Conservation (phyloP, 768 basidiomycete genomes). For the Lactarius akahatsu region DNA sequence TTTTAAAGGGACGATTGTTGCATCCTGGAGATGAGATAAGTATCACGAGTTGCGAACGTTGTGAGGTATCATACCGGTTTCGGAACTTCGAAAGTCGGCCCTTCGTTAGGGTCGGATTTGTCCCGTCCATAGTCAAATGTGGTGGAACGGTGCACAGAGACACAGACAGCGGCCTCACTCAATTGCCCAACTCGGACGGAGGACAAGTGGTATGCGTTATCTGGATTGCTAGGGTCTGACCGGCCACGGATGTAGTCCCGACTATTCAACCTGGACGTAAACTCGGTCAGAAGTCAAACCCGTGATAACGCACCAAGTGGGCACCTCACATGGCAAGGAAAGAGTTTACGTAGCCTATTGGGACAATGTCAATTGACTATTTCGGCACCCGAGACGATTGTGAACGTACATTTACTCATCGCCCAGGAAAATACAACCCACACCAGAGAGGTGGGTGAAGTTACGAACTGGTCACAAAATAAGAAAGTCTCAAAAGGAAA, state of each 20-base stretch:
- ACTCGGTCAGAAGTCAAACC: background rate
- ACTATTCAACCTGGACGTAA: constrained; percentile 16
- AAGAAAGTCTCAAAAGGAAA: background rate
- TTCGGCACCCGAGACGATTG: background rate
- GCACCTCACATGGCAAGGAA: constrained; percentile 48
- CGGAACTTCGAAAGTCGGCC: background rate
- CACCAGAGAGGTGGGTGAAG: constrained; percentile 47
- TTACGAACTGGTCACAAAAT: constrained; percentile 22
- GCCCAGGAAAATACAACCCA: constrained; percentile 54
- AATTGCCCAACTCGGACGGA: background rate
- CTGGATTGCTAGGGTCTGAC: background rate
- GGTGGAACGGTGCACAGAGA: background rate
- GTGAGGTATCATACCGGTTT: constrained; percentile 1
- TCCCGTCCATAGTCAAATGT: background rate
- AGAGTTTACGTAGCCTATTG: constrained; percentile 51
- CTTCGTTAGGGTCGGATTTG: background rate
- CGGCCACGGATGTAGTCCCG: constrained; percentile 5
- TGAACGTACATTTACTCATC: constrained; percentile 48
- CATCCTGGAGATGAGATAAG: background rate
- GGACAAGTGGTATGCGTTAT: background rate
- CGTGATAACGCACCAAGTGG: background rate
- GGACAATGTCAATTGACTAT: constrained; percentile 8
- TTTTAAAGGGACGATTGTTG: background rate
- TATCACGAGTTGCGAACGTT: background rate
- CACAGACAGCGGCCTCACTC: background rate